phyloP scores from a whole-genome alignment of 78 protist genomes.

The Diacronema lutheri region DNA sequence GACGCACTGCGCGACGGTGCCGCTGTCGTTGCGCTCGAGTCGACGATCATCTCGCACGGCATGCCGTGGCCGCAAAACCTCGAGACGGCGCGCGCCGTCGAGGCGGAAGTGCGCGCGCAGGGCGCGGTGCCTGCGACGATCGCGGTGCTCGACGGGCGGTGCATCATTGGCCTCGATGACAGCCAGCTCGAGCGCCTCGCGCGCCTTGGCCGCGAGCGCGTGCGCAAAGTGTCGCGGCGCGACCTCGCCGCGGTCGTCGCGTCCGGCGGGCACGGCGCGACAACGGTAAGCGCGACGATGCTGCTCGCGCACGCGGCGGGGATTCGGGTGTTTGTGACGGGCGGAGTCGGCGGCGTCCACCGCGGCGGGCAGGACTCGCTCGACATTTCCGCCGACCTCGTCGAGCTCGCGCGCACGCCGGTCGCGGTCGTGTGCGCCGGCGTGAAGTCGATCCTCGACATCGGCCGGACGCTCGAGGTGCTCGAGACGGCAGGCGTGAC shows the following conservation, averaged over 20 bases:
- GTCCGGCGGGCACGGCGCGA: slow-evolving; percentile 71
- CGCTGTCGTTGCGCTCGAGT: slow-evolving; percentile 92
- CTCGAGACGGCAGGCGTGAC: slow-evolving; percentile 76
- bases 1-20: no score
- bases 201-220: slow-evolving; percentile 2
- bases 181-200: neutral
- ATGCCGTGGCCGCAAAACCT: slow-evolving; percentile 88
- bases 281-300: slow-evolving; percentile 96
- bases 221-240: slow-evolving; percentile 77
- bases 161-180: slow-evolving; percentile 37
- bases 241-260: slow-evolving; percentile 81
- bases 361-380: slow-evolving; percentile 49
- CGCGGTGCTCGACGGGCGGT: slow-evolving; percentile 59
- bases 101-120: slow-evolving; percentile 59
- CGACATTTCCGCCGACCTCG: slow-evolving; percentile 95
- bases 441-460: slow-evolving; percentile 92
- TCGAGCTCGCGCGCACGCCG: slow-evolving; percentile 87
- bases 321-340: slow-evolving; percentile 87
- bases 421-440: slow-evolving; percentile 96
- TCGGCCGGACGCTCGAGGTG: slow-evolving; percentile 51
- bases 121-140: slow-evolving; percentile 98
- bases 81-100: slow-evolving; percentile 60
- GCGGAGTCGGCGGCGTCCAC: slow-evolving; percentile 97
- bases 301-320: slow-evolving; percentile 50
- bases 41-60: slow-evolving; percentile 84